Base-by-base conservation (phyloP, 257 asterid species). In the Handroanthus guayacan region DNA sequence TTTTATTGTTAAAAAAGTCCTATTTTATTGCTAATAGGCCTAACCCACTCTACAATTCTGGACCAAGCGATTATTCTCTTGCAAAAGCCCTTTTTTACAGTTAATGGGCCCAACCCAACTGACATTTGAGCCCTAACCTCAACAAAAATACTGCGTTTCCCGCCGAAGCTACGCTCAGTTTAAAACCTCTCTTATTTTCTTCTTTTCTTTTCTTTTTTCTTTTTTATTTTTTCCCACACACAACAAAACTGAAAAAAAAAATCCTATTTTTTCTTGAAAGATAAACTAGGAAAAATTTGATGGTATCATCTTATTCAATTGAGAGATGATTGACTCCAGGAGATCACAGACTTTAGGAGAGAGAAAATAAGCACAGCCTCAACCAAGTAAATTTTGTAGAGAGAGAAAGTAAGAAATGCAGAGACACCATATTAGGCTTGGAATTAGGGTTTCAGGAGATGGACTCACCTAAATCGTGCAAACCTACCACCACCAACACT, bases 391-490 rank as follows among this genome's bases (percentile, higher is more conserved):
- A 67, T 43, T 48, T 16, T 20, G 57, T 68, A 55, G 87, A 70
- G 80, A 62, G 78, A 68, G 80, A 80, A 70, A 80, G 64, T 20
- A 31, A 60, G 80, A 84, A 78, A 78, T 82, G 89, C 85, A 4
- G 75, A 43, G 67, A 37, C 72, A 43, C 79, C 60, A 18, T 69
- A 54, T 76, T 56, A 75, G 73, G 76, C 80, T 67, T 64, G 36
- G 34, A 76, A 74, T 74, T 78, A 81, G 87, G 87, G 82, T 79
- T 86, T 80, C 51, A 38, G 65, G 60, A 44, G 39, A 86, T 83
- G 90, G 88, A 82, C 52, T 84, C 89, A 48, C 88, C 87, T 80
- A 76, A 72, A 38, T 72, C 84, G 77, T 79, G 87, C 52, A 69
- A 70, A 54, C 61, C 83, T 20, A 65, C 75, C 66, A 16, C 76